phyloP scores from a whole-genome alignment of 257 asterid genomes.

The Scutellaria baicalensis region DNA sequence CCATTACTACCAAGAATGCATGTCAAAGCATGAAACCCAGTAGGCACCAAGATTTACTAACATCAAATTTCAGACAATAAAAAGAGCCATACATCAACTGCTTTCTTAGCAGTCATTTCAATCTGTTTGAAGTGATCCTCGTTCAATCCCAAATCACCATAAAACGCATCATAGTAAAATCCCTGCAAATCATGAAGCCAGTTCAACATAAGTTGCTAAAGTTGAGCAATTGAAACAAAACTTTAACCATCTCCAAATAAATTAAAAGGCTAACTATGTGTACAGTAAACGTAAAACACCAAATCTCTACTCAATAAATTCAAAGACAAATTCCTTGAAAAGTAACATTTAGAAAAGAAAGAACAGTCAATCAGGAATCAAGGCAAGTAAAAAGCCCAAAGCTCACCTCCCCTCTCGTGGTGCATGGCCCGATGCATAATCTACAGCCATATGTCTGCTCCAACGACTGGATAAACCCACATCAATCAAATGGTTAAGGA shows the following conservation, averaged over 20 bases:
- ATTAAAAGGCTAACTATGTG: not conserved
- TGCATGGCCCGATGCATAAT: constrained; percentile 91
- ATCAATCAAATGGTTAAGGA: not conserved
- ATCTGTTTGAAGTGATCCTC: constrained; percentile 81
- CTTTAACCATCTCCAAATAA: not conserved
- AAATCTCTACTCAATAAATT: not conserved
- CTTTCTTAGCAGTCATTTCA: constrained; percentile 74
- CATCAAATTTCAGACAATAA: not conserved
- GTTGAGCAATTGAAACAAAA: not conserved
- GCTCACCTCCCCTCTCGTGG: constrained; percentile 87
- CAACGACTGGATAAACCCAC: constrained; percentile 40
- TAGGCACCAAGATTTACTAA: not conserved
- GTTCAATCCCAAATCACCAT: constrained; percentile 85
- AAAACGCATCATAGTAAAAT: constrained; percentile 92
- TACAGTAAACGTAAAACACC: not conserved
- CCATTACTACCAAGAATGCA: not conserved
- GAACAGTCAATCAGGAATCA: not conserved
- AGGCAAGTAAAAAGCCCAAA: constrained; percentile 1
- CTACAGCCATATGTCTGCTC: constrained; percentile 91
- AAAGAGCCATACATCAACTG: constrained; percentile 58
- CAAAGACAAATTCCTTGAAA: not conserved
- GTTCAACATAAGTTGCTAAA: constrained; percentile 9
- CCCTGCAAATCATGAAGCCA: constrained; percentile 52
- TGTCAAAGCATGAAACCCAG: constrained; percentile 10
- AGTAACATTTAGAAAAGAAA: not conserved